Conservation (phyloP, 2,329 filamentous ascomycete species). For the Cladosporium phlei region DNA sequence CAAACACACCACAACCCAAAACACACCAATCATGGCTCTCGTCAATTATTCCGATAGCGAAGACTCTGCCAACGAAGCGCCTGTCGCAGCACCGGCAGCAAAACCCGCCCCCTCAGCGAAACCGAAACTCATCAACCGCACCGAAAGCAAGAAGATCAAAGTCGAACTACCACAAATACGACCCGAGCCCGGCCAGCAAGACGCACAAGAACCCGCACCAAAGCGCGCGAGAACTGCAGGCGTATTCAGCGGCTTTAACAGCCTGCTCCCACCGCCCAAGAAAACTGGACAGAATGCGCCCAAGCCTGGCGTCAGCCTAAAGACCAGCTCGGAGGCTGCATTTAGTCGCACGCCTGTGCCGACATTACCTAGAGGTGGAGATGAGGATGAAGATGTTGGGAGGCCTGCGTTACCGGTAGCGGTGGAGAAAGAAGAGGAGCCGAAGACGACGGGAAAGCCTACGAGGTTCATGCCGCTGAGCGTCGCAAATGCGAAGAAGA, state of each 20-base stretch:
- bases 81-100: slow-evolving; percentile 25
- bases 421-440: slow-evolving; percentile 44
- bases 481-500: slow-evolving; percentile 68
- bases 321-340: slow-evolving; percentile 76
- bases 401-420: background rate
- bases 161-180: slow-evolving; percentile 65
- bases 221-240: slow-evolving; percentile 65
- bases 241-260: slow-evolving; percentile 76
- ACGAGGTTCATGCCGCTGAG: slow-evolving; percentile 88
- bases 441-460: slow-evolving; percentile 70
- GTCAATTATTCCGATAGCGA: slow-evolving; percentile 82
- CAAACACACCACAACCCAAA: background rate
- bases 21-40: slow-evolving; percentile 57
- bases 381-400: slow-evolving; percentile 15
- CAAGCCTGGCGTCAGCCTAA: slow-evolving; percentile 64
- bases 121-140: slow-evolving; percentile 45
- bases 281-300: slow-evolving; percentile 36
- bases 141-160: slow-evolving; percentile 78
- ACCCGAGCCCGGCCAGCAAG: slow-evolving; percentile 37
- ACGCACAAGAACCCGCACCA: slow-evolving; percentile 52
- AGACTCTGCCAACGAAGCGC: slow-evolving; percentile 52
- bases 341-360: slow-evolving; percentile 64
- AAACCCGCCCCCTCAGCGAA: slow-evolving; percentile 34
- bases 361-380: slow-evolving; percentile 32
- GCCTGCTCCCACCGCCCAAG: slow-evolving; percentile 82